These are phyloP conservation scores for Scorias spongiosa DNA, from an alignment of 2,329 filamentous ascomycete species.

Conservation along the genomic window DNA sequence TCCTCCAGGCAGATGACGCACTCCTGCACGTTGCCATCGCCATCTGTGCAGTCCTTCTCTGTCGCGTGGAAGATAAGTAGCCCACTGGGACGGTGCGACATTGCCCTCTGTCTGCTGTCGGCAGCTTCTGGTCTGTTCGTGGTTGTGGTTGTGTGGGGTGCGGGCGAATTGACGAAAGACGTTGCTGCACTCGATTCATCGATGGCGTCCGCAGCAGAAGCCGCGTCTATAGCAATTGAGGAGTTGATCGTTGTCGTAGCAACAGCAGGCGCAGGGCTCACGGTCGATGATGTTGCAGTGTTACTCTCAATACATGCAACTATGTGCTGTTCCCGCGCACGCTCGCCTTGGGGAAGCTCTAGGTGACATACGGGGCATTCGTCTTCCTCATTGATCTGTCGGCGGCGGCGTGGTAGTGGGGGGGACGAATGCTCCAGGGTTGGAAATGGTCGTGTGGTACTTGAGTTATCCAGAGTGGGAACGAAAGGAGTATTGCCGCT, in stretches of 20 bases:
- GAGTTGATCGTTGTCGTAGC: not conserved
- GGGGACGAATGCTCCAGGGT: conserved; percentile 2
- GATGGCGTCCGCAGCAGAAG: not conserved
- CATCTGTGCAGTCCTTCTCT: conserved; percentile 46
- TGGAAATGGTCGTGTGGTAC: conserved; percentile 2
- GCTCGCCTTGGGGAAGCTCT: conserved; percentile 46
- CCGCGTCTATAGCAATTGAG: conserved; percentile 10
- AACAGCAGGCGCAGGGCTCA: not conserved
- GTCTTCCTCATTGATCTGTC: conserved; percentile 47
- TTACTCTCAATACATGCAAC: conserved; percentile 17
- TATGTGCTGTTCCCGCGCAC: conserved; percentile 29
- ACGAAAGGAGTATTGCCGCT: not conserved
- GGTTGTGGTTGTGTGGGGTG: conserved; percentile 4
- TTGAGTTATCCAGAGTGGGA: not conserved
- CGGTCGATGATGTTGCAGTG: conserved; percentile 5
- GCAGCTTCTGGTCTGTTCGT: conserved; percentile 6
- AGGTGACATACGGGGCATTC: conserved; percentile 64
- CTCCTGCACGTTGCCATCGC: conserved; percentile 38
- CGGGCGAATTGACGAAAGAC: conserved; percentile 3
- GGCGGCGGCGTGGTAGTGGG: conserved; percentile 6
- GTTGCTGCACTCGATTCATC: not conserved
- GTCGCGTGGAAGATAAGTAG: conserved; percentile 42
- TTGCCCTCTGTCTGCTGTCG: conserved; percentile 9
- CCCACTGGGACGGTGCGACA: conserved; percentile 20
- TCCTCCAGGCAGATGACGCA: conserved; percentile 53